Percentiles rank a stretch among this genome's conserved stretches.
phyloP scores from a whole-genome alignment of 2,329 filamentous ascomycete species.

The Microsporum canis region DNA sequence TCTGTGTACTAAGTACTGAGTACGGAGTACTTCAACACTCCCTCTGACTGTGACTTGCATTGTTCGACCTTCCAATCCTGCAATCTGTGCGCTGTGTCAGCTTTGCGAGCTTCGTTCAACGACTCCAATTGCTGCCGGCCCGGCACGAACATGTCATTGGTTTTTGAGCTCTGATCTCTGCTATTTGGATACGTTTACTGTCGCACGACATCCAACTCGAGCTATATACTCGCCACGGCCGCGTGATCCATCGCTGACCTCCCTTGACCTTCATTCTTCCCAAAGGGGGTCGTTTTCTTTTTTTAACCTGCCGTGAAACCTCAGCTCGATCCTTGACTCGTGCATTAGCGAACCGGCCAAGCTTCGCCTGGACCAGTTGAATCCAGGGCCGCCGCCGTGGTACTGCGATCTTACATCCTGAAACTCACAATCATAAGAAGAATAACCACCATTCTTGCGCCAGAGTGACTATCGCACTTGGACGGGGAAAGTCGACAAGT shows the following conservation, averaged over 20 bases:
- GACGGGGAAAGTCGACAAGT: not conserved
- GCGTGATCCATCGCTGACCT: conserved; percentile 4
- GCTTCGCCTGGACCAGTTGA: not conserved
- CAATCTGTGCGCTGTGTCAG: not conserved
- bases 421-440: not conserved
- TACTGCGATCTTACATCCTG: not conserved
- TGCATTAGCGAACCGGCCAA: conserved; percentile 3
- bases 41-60: not conserved
- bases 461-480: not conserved
- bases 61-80: not conserved
- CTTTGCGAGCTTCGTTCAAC: not conserved
- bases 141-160: not conserved
- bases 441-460: not conserved
- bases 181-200: not conserved
- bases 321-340: conserved; percentile 5
- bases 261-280: not conserved
- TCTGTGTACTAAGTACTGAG: not conserved
- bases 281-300: not conserved
- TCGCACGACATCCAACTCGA: conserved; percentile 10
- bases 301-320: conserved; percentile 6
- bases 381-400: not conserved
- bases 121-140: not conserved
- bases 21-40: not conserved
- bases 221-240: not conserved
- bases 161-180: not conserved